Percentiles rank a stretch among this genome's conserved stretches.
Conservation (phyloP, 129 eudicot species). For the Flaveria sonorensis region DNA sequence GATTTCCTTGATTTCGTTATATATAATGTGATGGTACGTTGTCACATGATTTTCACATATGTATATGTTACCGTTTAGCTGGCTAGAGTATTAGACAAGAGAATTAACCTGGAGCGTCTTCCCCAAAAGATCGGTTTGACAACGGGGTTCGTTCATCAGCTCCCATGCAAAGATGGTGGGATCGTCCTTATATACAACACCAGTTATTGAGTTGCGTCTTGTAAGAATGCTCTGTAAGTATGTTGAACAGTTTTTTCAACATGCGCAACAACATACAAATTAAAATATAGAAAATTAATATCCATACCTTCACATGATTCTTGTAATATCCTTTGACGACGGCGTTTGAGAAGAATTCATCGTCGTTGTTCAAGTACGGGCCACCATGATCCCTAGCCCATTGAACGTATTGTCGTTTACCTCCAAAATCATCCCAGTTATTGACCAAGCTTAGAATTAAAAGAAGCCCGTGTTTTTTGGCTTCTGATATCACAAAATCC, state of each 20-base stretch:
- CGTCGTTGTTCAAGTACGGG: slow-evolving; percentile 34
- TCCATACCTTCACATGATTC: slow-evolving; percentile 37
- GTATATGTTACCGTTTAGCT: neutral
- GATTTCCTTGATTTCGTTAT: too few species aligned
- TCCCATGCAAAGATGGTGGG: slow-evolving; percentile 69
- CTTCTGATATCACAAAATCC: slow-evolving; percentile 51
- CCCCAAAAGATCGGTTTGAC: slow-evolving; percentile 54
- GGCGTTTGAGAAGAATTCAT: slow-evolving; percentile 37
- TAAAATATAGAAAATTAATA: neutral
- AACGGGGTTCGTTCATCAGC: slow-evolving; percentile 73
- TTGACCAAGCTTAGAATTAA: slow-evolving; percentile 45
- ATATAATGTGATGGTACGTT: too few species aligned
- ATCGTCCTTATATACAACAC: slow-evolving; percentile 59
- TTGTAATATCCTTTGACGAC: slow-evolving; percentile 40
- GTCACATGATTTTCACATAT: neutral
- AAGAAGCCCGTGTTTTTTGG: slow-evolving; percentile 35
- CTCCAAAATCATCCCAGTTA: slow-evolving; percentile 52
- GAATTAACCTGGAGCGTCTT: slow-evolving; percentile 41
- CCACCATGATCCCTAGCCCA: slow-evolving; percentile 48
- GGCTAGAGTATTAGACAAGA: neutral
- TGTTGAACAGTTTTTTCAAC: neutral
- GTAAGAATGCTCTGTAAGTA: slow-evolving; percentile 40
- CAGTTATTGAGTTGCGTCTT: slow-evolving; percentile 46
- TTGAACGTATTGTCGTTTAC: slow-evolving; percentile 43
- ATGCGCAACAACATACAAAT: neutral